phyloP scores from a whole-genome alignment of 1,139 yeast species.

The Candida sp. region DNA sequence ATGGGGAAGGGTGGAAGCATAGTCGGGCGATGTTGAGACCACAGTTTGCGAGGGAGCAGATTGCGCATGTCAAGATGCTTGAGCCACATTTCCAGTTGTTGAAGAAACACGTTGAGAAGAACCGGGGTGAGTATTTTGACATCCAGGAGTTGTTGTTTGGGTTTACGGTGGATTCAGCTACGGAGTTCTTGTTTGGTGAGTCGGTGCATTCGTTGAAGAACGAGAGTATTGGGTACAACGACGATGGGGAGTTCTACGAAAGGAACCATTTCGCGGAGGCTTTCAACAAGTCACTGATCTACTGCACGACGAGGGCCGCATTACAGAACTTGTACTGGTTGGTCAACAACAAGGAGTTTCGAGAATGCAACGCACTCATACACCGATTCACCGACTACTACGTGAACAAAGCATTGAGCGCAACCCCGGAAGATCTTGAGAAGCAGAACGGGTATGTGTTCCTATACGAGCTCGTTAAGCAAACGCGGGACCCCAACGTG shows the following conservation, averaged over 20 bases:
- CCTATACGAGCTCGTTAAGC: slow-evolving; percentile 48
- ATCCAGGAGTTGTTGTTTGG: slow-evolving; percentile 40
- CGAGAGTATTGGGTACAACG: slow-evolving; percentile 27
- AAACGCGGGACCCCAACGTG: slow-evolving; percentile 44
- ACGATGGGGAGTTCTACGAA: slow-evolving; percentile 19
- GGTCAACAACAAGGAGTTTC: slow-evolving; percentile 26
- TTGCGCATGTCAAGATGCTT: slow-evolving; percentile 48
- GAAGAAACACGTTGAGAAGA: slow-evolving; percentile 29
- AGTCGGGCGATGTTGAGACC: slow-evolving; percentile 58
- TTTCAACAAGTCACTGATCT: slow-evolving; percentile 32
- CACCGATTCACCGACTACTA: slow-evolving; percentile 33
- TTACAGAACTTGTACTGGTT: slow-evolving; percentile 30
- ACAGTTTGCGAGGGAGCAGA: slow-evolving; percentile 55
- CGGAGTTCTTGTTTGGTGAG: slow-evolving; percentile 46
- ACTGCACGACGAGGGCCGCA: slow-evolving; percentile 32
- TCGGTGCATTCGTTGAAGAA: slow-evolving; percentile 35
- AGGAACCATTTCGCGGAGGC: slow-evolving; percentile 28
- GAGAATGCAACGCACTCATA: slow-evolving; percentile 21
- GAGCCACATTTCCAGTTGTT: slow-evolving; percentile 47
- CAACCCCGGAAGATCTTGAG: slow-evolving; percentile 28
- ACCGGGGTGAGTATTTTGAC: slow-evolving; percentile 30
- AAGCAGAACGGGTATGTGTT: slow-evolving; percentile 37
- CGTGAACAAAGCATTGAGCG: slow-evolving; percentile 32
- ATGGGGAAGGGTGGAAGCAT: slow-evolving; percentile 60
- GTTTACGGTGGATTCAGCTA: slow-evolving; percentile 44